Evolutionary conservation across 169 alveolate genomes (phyloP), one percentile per base, ranked within the genome.

Genomic region (Cryptosporidium andersoni): DNA sequence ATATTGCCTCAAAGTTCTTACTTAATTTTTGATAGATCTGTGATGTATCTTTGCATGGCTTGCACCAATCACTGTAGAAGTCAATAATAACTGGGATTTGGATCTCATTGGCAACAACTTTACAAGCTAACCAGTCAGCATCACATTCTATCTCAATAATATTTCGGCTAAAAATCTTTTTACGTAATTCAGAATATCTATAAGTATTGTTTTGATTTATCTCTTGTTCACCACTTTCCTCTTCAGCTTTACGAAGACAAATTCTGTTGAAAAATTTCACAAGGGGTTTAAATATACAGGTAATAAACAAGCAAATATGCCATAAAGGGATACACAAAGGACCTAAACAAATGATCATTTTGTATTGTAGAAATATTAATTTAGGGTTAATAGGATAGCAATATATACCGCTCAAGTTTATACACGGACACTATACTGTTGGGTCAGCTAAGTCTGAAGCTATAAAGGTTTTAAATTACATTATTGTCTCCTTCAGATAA

Each of bases 251-350:
- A 9, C 16, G n/a, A 14, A 48, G 62, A 47, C 12, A 34, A 11
- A 4, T 55, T 36, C 43, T 55, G 65, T 1, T 34, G 43, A 74
- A 74, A 5, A 74, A 14, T 11, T 58, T 74, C 2, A 14, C 16
- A 11, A 74, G 34, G 25, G 85, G 85, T 5, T 39, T 49, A 4
- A 74, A 47, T 4, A 74, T 34, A 45, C 64, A 66, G 7, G 60
- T n/a, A 9, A 74, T 12, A 25, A 74, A 74, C 53, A 74, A 49
- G 7, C 55, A 1, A 4, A 74, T 43, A 9, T 74, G 55, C 85
- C 85, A 74, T 12, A 74, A n/a, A 14, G 85, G 74, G 39, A 74
- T 74, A 16, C 85, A 74, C 16, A 74, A 58, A 4, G 85, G 85
- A 2, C 85, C 85, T 11, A 74, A 37, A 12, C 85, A 74, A 47